Percentiles rank a stretch among this genome's conserved stretches.
Evolutionary conservation across 371 early-diverging fungal species (phyloP).

Genomic region (Rhizopus microsporus): DNA sequence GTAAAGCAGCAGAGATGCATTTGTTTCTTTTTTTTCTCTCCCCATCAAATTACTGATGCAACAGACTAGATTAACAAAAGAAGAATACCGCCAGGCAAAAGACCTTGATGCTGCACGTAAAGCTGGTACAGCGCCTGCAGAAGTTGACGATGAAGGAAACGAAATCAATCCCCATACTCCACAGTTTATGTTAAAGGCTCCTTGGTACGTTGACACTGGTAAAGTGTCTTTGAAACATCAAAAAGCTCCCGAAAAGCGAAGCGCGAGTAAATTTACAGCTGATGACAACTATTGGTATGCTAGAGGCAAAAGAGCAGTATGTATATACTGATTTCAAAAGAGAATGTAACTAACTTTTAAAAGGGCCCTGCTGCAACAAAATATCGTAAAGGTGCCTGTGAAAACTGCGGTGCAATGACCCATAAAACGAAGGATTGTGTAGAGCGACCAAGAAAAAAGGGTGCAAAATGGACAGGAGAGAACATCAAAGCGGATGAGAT

Average conservation of each 20-base stretch:
- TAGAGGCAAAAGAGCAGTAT: conserved; percentile 72
- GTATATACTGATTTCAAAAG: background rate
- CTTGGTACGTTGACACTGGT: conserved; percentile 94
- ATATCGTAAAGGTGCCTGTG: conserved; percentile 94
- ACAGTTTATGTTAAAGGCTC: conserved; percentile 93
- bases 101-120: conserved; percentile 90
- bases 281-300: conserved; percentile 80
- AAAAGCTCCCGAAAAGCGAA: conserved; percentile 52
- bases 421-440: conserved; percentile 94
- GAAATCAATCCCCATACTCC: conserved; percentile 99
- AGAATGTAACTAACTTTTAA: background rate
- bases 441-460: conserved; percentile 89
- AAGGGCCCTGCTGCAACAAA: conserved; percentile 85
- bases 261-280: conserved; percentile 35
- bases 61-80: conserved; percentile 69
- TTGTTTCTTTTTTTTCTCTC: too few species aligned
- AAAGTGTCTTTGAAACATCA: conserved; percentile 92
- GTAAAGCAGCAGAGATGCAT: too few species aligned
- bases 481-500: conserved; percentile 87
- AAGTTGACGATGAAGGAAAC: conserved; percentile 86
- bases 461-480: conserved; percentile 88
- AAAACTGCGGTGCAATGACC: conserved; percentile 94
- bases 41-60: conserved; percentile 11
- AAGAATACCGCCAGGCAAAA: conserved; percentile 84
- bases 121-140: conserved; percentile 90